Evolutionary conservation across 2,329 filamentous ascomycete genomes (phyloP), one percentile per base, ranked within the genome.

Genomic region (Ceratocystis huliohia): DNA sequence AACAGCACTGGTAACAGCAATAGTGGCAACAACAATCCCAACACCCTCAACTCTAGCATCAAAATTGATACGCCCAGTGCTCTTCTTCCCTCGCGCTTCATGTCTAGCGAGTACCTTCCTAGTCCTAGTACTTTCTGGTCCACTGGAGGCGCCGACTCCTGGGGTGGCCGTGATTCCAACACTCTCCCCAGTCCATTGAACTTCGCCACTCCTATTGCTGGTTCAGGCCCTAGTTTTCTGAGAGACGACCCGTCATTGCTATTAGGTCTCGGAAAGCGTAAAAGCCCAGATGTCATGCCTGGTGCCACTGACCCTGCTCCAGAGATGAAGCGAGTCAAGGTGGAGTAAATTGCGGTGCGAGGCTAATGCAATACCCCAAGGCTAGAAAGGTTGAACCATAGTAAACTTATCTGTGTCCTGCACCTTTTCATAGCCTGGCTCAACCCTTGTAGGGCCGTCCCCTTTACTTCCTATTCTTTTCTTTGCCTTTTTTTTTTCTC

Each of bases 111-210:
- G 45, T 85, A 96, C 65, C 80, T 97, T 17, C 92, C 94, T 0
- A 96, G 90, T 66, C 94, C 94, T 0, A 95, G 88, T 69, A 91
- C 86, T 70, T 96, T 97, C 77, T 97, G 96, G 72, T 41, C 57
- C 6, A 64, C 59, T 28, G 61, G 25, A 13, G 59, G 50, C 4
- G 86, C 88, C 0, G 67, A 65, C 15, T 91, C 96, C 69, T 96
- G 92, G 92, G 87, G 88, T 70, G 91, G 89, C 74, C 73, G 85
- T 74, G 89, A 94, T 70, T 88, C 82, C 74, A 96, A 94, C 72
- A 94, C 95, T 70, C 80, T 97, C 62, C 92, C 92, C 0, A 96
- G 91, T 74, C 94, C 94, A 8, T 78, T 97, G 69, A 96, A 92
- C 68, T 96, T 96, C 75, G 88, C 90, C 44, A 97, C 94, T 1